Conservation (phyloP, 306 rosid species). For the Corylus heterophylla region DNA sequence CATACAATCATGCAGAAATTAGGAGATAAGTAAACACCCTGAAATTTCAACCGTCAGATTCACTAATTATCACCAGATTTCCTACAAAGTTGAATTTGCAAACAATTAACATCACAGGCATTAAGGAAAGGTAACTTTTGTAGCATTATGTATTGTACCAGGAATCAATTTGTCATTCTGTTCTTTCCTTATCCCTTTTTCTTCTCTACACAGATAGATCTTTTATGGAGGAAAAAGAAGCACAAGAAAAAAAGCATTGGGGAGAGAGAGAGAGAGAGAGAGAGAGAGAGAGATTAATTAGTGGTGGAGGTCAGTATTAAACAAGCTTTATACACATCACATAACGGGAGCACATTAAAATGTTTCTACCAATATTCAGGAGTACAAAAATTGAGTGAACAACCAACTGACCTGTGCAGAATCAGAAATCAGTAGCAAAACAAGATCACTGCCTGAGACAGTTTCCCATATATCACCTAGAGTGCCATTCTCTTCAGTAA, state of each 20-base stretch:
- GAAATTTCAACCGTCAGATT: background rate
- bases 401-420: slow-evolving; percentile 81
- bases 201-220: too few species aligned
- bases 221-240: too few species aligned
- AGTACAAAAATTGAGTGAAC: background rate
- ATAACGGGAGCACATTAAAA: background rate
- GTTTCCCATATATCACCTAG: slow-evolving; percentile 93
- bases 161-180: too few species aligned
- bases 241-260: too few species aligned
- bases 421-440: slow-evolving; percentile 89
- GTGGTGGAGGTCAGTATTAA: background rate
- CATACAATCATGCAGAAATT: background rate
- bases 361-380: background rate
- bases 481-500: slow-evolving; percentile 87
- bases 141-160: too few species aligned
- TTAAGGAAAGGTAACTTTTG: too few species aligned
- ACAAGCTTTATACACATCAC: background rate
- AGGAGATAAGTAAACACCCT: background rate
- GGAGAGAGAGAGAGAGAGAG: background rate
- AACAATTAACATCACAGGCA: too few species aligned
- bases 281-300: background rate
- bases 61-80: too few species aligned
- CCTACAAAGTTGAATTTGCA: too few species aligned
- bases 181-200: too few species aligned
- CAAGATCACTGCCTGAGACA: slow-evolving; percentile 82